Conservation (phyloP, 495 filamentous ascomycete species). For the Lasiosphaeria hispida region DNA sequence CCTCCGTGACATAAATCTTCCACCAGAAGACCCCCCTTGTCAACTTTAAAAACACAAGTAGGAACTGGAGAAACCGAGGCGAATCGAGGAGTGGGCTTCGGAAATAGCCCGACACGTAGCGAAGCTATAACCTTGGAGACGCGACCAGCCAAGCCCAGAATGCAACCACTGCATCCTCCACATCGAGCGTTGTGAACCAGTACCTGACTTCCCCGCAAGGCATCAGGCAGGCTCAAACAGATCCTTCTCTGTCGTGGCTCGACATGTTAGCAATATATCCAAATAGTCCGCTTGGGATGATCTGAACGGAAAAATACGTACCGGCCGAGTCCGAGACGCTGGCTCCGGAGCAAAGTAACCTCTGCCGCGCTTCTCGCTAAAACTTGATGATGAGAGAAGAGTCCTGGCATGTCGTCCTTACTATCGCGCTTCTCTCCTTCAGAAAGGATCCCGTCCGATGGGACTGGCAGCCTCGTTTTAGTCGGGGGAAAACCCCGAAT, state of each 20-base stretch:
- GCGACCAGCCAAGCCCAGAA: constrained; percentile 45
- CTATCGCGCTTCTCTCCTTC: constrained; percentile 58
- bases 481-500: background rate
- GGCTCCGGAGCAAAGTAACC: constrained; percentile 54
- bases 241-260: constrained; percentile 33
- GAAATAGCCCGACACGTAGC: constrained; percentile 40
- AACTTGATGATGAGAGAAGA: constrained; percentile 14
- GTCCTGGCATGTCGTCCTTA: constrained; percentile 45
- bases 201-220: background rate
- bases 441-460: constrained; percentile 44
- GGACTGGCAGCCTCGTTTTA: constrained; percentile 4
- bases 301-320: background rate
- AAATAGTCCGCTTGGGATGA: background rate
- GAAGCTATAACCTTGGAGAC: constrained; percentile 39
- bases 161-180: constrained; percentile 4
- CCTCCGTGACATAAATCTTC: constrained; percentile 22
- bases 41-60: background rate
- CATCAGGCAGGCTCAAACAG: background rate
- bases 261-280: background rate
- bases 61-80: background rate
- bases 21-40: constrained; percentile 18
- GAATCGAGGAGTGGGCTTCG: constrained; percentile 29
- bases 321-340: constrained; percentile 53
- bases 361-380: constrained; percentile 29
- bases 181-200: constrained; percentile 10